Percentiles rank a stretch among this genome's conserved stretches.
phyloP scores from a whole-genome alignment of 805 yeast genomes.

The Clavispora carvajalis region DNA sequence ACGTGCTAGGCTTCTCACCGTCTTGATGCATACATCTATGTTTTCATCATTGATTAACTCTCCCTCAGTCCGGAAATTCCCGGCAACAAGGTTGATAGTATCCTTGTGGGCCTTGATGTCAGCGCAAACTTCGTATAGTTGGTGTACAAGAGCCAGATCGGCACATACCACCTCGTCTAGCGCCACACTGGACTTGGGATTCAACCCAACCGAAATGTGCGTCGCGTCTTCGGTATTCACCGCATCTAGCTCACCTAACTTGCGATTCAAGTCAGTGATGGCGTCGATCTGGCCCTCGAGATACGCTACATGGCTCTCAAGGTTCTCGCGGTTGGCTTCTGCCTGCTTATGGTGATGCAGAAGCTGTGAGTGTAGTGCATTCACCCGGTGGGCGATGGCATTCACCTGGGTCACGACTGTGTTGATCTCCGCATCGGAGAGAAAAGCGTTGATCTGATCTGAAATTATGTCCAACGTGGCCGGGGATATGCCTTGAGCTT shows the following conservation, averaged over 20 bases:
- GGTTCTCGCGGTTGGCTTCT: conserved; percentile 26
- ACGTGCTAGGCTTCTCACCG: conserved; percentile 32
- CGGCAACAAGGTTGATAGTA: conserved; percentile 51
- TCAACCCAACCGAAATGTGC: conserved; percentile 12
- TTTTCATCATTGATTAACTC: conserved; percentile 31
- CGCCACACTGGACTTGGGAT: conserved; percentile 9
- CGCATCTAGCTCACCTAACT: conserved; percentile 20
- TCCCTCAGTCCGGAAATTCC: conserved; percentile 33
- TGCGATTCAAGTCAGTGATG: conserved; percentile 21
- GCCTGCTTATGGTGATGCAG: conserved; percentile 34
- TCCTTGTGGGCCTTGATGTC: conserved; percentile 71
- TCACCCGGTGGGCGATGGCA: conserved; percentile 16
- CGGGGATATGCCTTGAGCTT: background rate
- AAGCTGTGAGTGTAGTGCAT: conserved; percentile 28
- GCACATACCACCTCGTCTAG: conserved; percentile 36
- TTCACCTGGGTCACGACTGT: conserved; percentile 7
- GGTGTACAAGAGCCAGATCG: conserved; percentile 41
- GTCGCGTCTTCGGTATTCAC: conserved; percentile 18
- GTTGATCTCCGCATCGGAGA: conserved; percentile 10
- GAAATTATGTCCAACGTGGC: conserved; percentile 9
- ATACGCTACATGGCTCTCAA: conserved; percentile 27
- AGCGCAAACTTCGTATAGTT: conserved; percentile 58
- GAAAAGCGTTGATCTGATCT: conserved; percentile 10
- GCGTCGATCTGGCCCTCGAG: conserved; percentile 21
- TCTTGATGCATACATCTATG: conserved; percentile 30